Base-by-base conservation (phyloP, 108 stramenopile genomes). In the Schizochytrium sp. region DNA sequence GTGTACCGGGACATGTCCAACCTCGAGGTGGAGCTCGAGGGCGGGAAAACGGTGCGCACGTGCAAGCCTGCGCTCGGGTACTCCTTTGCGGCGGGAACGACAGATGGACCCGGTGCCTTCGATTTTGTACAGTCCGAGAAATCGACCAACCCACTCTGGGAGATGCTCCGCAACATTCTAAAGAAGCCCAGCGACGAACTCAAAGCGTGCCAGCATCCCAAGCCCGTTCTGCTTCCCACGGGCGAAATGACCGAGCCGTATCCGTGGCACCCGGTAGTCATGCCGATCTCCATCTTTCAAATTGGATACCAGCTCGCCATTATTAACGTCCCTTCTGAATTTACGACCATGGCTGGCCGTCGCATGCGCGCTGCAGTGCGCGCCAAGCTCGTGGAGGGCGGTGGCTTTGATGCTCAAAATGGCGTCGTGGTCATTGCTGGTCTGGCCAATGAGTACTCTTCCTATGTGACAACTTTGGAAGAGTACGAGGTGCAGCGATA, bases 271-370 rank as follows among this genome's bases (percentile, higher is more conserved):
- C 94, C 94, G 10, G 63, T 72, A 14, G 60, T 90, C n/a, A 89
- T 95, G 5, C 94, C 94, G 5, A 91, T 94, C 18, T 91, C 91
- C 6, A 59, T 95, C 6, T 90, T 94, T 58, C 72, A 72, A 47
- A 34, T 95, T 28, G 93, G 93, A 19, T 53, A 34, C 12, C 44
- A 72, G 5, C 90, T 95, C 19, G 91, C 93, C 87, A 93, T 95
- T 57, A 83, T 93, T 2, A 91, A 87, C 72, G 93, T 93, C 12
- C 94, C 94, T 29, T 58, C 87, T 6, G 94, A 95, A 89, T 90
- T 95, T 23, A 95, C 94, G 6, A 94, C 94, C 72, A 95, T 95
- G 94, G 92, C 94, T 16, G 94, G 94, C 43, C 90, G 94, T 47
- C 90, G 94, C 57, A 48, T 95, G 59, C 90, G 93, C 25, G 34